Conservation (phyloP, 2,329 filamentous ascomycete genomes). For the Xylaria sp. region DNA sequence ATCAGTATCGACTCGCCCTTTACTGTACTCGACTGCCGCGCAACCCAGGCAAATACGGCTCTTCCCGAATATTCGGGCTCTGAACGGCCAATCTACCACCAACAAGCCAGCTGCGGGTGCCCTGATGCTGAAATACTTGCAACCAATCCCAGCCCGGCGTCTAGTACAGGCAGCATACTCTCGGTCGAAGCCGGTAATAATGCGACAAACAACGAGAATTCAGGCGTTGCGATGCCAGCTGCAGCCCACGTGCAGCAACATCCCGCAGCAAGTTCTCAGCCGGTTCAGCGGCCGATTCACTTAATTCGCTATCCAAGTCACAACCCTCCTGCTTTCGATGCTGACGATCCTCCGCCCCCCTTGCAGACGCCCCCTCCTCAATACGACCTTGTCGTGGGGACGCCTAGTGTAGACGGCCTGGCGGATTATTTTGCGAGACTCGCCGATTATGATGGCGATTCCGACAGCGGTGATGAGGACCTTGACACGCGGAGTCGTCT, state of each 20-base stretch:
- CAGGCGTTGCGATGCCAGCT: constrained; percentile 61
- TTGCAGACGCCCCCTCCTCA: constrained; percentile 80
- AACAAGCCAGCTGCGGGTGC: constrained; percentile 64
- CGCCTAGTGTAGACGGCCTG: constrained; percentile 73
- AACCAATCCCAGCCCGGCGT: constrained; percentile 75
- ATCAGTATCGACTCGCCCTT: constrained; percentile 97
- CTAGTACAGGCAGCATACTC: constrained; percentile 64
- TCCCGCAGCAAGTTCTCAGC: constrained; percentile 40
- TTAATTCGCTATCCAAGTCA: constrained; percentile 85
- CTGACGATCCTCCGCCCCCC: constrained; percentile 79
- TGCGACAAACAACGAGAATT: constrained; percentile 37
- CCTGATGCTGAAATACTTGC: constrained; percentile 59
- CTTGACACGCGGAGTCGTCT: constrained; percentile 54
- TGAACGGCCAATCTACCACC: constrained; percentile 63
- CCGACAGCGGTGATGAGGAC: constrained; percentile 51
- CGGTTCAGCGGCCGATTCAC: constrained; percentile 73
- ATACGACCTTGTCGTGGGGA: constrained; percentile 82
- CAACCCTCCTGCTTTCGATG: constrained; percentile 87
- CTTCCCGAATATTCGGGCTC: constrained; percentile 78
- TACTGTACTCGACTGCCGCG: constrained; percentile 90
- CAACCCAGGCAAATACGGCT: constrained; percentile 89
- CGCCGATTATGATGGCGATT: constrained; percentile 72
- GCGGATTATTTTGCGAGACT: constrained; percentile 89
- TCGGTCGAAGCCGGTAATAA: constrained; percentile 51
- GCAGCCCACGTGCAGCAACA: constrained; percentile 64